Percentiles rank a stretch among this genome's conserved stretches.
phyloP scores from a whole-genome alignment of 192 early-diverging fungal species.

The Mortierella alpina region DNA sequence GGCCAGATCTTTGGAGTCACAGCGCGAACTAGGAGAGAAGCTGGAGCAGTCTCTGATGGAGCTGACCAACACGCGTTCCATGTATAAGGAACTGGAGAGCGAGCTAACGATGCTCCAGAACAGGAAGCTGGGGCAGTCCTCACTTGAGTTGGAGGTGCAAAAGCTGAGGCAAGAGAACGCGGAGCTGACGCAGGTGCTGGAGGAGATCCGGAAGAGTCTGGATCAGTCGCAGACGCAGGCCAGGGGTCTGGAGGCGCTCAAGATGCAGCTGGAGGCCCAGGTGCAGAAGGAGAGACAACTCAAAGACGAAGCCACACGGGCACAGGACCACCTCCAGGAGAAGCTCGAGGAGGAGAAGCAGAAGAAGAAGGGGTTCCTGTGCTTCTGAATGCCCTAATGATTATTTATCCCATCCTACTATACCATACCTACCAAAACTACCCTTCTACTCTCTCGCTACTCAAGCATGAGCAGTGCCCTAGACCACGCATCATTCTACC shows the following conservation, averaged over 20 bases:
- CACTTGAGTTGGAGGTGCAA: conserved; percentile 5
- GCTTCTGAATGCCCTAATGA: conserved; percentile 21
- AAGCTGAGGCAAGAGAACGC: conserved; percentile 32
- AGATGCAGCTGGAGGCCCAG: conserved; percentile 39
- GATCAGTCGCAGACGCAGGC: conserved; percentile 35
- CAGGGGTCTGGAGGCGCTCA: conserved; percentile 28
- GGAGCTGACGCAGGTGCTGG: conserved; percentile 29
- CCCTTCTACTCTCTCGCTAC: too few relatives aligned
- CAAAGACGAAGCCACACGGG: conserved; percentile 43
- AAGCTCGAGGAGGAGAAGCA: conserved; percentile 43
- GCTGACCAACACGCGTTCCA: conserved; percentile 6
- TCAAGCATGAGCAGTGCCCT: too few relatives aligned
- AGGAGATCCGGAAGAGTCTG: conserved; percentile 37
- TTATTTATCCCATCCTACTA: too few relatives aligned
- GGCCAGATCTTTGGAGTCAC: conserved; percentile 27
- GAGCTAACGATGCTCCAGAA: conserved; percentile 5
- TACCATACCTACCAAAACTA: background rate
- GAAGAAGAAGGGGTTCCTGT: conserved; percentile 53
- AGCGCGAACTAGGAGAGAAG: conserved; percentile 21
- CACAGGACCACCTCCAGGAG: conserved; percentile 30
- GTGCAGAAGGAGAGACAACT: conserved; percentile 41
- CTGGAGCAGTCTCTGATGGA: conserved; percentile 27
- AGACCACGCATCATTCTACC: too few relatives aligned
- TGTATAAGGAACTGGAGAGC: conserved; percentile 27
- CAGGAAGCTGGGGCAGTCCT: background rate